Evolutionary conservation across 345 rosid species (phyloP), one percentile per base, ranked within the genome.

Genomic region (Eucalyptus marginata): DNA sequence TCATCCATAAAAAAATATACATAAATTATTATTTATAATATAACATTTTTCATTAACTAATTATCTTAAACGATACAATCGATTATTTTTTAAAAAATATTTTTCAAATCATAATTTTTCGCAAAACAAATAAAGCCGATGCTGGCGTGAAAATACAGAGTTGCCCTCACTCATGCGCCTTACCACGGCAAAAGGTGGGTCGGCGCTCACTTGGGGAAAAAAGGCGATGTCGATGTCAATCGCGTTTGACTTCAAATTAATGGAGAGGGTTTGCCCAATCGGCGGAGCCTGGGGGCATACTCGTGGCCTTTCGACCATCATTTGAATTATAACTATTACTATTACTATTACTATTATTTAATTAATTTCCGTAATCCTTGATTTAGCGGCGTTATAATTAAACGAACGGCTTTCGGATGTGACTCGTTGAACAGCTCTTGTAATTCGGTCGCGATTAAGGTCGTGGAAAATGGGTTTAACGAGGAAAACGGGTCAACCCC

Each of bases 41-140:
- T 20, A 22, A 54, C 10, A 24, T 2, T 24, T 22, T 24, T 24
- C 5, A 8, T 24, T 56, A 24, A 24, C 13, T 10, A 24, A 56
- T 56, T 56, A 56, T 56, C 29, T 1, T 0, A 24, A 56, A 10
- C 0, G 6, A 56, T 24, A 24, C 1, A 24, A 56, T 56, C 1
- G 1, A 24, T 24, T 10, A 56, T 56, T 56, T 54, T 8, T 9
- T 0, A 4, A 56, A 56, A 9, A 56, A 56, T 2, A 56, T 0
- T 24, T 56, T 56, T 56, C 1, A 22, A 56, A 56, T 54, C 4
- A 56, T 56, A 56, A 56, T 22, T 22, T 9, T 56, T 2, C 1
- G 2, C 0, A 0, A 22, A 56, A 56, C 0, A 24, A 56, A 52
- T 22, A 18, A 52, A 52, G 4, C 6, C 44, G 1, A 10, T 17